Base-by-base conservation (phyloP, 148 eudicot species). In the Cornus florida region DNA sequence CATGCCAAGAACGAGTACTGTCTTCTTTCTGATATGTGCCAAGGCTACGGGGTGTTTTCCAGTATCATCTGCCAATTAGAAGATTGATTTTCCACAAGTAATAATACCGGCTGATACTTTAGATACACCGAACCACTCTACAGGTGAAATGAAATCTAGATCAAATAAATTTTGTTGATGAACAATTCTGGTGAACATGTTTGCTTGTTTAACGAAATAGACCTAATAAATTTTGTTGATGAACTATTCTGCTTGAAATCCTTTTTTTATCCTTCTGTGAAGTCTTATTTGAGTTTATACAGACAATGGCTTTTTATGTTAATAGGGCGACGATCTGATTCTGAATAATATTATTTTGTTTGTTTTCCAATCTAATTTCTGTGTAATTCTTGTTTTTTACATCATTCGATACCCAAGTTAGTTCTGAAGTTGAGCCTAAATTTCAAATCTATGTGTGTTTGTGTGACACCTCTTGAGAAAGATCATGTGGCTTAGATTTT, bases 1-100 rank as follows among this genome's bases (percentile, higher is more conserved):
- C 99, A 96, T 85, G 99, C 99, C 20, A 96, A 84, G 89, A 96
- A 96, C 38, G 99, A 96, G 65, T 96, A 93, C 76, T 96, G 99
- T 84, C 92, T 92, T 78, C 92, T 96, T 8, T 78, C 95, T 0
- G 99, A 96, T 77, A 93, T 96, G 99, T 82, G 95, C 86, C 93
- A 96, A 84, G 99, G 99, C 79, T 96, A 93, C 81, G 84, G 71
- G 77, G 98, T 96, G 72, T 91, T 96, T 78, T 84, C 85, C 24
- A 90, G 97, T 77, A 81, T 96, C 84, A 93, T 96, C 77, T 78
- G 87, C 20, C 99, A 96, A 78, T 80, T 96, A 83, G 99, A 96
- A 87, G 93, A 87, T 28, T 93, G 84, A 93, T 70, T 33, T 64
- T 28, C 31, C 28, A 64, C 8, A 16, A 20, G 10, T 23, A 6